Conservation (phyloP, 306 rosid genomes). For the Gastrolobium villosum region DNA sequence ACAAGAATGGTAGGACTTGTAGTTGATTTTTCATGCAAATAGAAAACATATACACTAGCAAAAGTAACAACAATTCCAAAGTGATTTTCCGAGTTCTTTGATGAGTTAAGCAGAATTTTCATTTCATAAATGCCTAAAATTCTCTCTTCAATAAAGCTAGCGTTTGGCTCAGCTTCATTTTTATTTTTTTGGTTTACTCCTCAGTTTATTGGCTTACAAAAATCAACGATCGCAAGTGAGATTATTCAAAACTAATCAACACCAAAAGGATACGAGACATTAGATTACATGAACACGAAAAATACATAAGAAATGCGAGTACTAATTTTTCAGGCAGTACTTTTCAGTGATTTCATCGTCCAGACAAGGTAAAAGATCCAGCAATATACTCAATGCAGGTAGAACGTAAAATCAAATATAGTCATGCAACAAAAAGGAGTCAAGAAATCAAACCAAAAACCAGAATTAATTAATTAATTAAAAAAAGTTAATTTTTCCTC, state of each 20-base stretch:
- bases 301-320: not conserved
- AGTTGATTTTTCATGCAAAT: constrained; percentile 19
- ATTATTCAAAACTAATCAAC: not conserved
- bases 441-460: not conserved
- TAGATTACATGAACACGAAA: not conserved
- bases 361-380: not conserved
- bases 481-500: no score
- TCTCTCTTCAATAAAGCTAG: not conserved
- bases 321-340: not conserved
- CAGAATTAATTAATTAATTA: not conserved
- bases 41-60: constrained; percentile 3
- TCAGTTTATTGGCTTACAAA: not conserved
- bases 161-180: not conserved
- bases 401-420: constrained; percentile 21
- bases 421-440: constrained; percentile 5
- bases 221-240: constrained; percentile 22
- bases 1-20: not conserved
- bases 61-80: constrained; percentile 14
- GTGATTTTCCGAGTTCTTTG: not conserved
- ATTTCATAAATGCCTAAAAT: not conserved
- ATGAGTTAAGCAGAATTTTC: not conserved
- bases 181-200: not conserved
- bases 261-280: not conserved
- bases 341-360: not conserved
- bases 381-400: constrained; percentile 24